Conservation (phyloP, 1,284 basidiomycete species). For the Ustilago esculenta region DNA sequence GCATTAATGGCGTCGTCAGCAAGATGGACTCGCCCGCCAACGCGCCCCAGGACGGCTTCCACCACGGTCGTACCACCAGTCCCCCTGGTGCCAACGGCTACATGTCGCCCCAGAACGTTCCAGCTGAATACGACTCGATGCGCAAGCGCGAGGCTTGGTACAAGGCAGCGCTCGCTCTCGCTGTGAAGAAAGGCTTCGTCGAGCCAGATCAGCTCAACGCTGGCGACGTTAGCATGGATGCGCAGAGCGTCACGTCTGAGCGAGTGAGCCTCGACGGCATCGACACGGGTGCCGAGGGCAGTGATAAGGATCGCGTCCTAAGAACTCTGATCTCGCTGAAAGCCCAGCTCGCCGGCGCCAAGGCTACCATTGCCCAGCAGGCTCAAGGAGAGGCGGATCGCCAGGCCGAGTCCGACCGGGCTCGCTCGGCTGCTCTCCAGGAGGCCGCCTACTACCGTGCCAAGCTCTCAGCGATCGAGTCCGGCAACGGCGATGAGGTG, state of each 20-base stretch:
- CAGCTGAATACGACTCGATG: constrained; percentile 77
- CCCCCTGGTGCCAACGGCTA: constrained; percentile 36
- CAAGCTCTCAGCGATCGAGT: constrained; percentile 86
- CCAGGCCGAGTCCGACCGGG: constrained; percentile 81
- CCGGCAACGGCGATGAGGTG: constrained; percentile 75
- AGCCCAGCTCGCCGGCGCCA: constrained; percentile 85
- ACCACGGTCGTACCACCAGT: constrained; percentile 48
- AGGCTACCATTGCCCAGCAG: constrained; percentile 79
- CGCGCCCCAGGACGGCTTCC: constrained; percentile 56
- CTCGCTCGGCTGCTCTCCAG: constrained; percentile 82
- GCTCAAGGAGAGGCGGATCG: constrained; percentile 80
- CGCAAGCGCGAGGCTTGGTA: constrained; percentile 86
- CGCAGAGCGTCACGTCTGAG: constrained; percentile 34
- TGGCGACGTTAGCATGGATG: constrained; percentile 43
- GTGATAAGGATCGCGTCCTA: constrained; percentile 71
- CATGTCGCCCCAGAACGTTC: constrained; percentile 32
- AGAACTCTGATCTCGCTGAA: constrained; percentile 85
- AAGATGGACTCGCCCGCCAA: constrained; percentile 45
- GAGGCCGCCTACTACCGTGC: constrained; percentile 97
- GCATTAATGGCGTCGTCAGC: constrained; percentile 51
- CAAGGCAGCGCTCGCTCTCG: constrained; percentile 81
- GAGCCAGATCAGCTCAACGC: constrained; percentile 71
- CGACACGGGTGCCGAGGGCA: constrained; percentile 68
- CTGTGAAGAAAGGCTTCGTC: constrained; percentile 82
- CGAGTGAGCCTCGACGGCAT: constrained; percentile 53